Base-by-base conservation (phyloP, 2,329 filamentous ascomycete genomes). In the Didymella pomorum region DNA sequence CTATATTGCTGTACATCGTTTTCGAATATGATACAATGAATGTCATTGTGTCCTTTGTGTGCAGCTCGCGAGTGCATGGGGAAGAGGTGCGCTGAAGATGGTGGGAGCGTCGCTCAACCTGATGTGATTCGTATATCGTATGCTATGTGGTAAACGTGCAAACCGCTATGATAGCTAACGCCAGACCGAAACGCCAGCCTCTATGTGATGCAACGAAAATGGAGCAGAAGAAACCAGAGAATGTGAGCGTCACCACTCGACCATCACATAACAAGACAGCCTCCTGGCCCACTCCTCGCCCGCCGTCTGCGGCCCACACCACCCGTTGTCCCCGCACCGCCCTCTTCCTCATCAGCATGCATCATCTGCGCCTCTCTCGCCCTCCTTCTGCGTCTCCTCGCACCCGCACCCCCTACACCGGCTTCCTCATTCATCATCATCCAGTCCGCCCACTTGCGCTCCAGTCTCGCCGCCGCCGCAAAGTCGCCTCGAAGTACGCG, bases 381-480 rank as follows among this genome's bases (percentile, higher is more conserved):
- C 58, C 93, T 84, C 48, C 93, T 84, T 63, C 93, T 83, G 58
- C 93, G 82, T 52, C 93, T 82, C 52, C 93, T 83, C 2, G 84
- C 81, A 6, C 90, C 87, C 1, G 72, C 67, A 2, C 89, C 92
- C 2, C 80, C 82, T 2, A 85, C 85, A 2, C 89, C 90, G 0
- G 90, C 91, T 74, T 97, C 94, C 76, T 97, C 92, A 49, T 86
- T 91, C 16, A 91, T 88, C 79, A 96, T 91, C 93, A 97, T 97
- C 76, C 92, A 96, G 53, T 96, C 90, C 0, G 90, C 89, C 94
- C 94, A 98, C 75, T 94, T 96, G 63, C 88, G 84, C 80, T 97
- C 93, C 20, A 98, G 82, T n/a, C 91, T 83, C 35, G 83, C 84
- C 0, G 95, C 95, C 1, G 90, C 84, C 0, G 83, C 81, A 58